These are phyloP conservation scores for Malassezia pachydermatis DNA, from an alignment of 1,284 basidiomycete species.

Conservation along the genomic window DNA sequence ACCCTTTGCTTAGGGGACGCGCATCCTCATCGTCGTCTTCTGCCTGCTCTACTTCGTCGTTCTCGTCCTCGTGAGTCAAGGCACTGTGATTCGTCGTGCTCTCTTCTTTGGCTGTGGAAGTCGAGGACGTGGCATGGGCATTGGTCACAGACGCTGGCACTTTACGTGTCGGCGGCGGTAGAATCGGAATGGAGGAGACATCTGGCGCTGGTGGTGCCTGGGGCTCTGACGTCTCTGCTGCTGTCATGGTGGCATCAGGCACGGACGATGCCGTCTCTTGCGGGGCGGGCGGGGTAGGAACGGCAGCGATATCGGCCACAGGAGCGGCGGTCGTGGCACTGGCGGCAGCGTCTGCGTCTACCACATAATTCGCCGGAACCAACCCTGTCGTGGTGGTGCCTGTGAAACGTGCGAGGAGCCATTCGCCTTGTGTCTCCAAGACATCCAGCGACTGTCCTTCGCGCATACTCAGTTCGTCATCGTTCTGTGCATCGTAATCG, in stretches of 20 bases:
- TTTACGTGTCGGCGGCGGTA: neutral
- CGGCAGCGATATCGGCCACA: neutral
- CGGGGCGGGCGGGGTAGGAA: neutral
- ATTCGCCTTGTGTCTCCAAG: slow-evolving; percentile 38
- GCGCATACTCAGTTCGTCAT: slow-evolving; percentile 38
- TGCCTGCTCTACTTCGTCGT: neutral
- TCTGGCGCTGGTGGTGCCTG: neutral
- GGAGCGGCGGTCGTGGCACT: neutral
- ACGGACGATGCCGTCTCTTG: no score
- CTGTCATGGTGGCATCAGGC: no score
- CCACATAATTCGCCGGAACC: slow-evolving; percentile 46
- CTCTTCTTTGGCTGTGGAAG: neutral
- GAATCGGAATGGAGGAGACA: neutral
- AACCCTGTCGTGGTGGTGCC: slow-evolving; percentile 31
- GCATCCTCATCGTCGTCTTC: neutral
- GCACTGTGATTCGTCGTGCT: neutral
- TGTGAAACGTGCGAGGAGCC: slow-evolving; percentile 34
- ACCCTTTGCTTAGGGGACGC: no score
- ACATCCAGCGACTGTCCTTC: slow-evolving; percentile 42
- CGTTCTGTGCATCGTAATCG: slow-evolving; percentile 41
- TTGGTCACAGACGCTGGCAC: neutral
- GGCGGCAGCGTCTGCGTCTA: slow-evolving; percentile 21
- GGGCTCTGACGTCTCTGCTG: neutral
- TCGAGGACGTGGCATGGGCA: neutral
- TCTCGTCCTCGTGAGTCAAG: neutral